Percentiles rank a stretch among this genome's conserved stretches.
Evolutionary conservation across 768 basidiomycete species (phyloP).

Genomic region (Leucocoprinus birnbaumii): DNA sequence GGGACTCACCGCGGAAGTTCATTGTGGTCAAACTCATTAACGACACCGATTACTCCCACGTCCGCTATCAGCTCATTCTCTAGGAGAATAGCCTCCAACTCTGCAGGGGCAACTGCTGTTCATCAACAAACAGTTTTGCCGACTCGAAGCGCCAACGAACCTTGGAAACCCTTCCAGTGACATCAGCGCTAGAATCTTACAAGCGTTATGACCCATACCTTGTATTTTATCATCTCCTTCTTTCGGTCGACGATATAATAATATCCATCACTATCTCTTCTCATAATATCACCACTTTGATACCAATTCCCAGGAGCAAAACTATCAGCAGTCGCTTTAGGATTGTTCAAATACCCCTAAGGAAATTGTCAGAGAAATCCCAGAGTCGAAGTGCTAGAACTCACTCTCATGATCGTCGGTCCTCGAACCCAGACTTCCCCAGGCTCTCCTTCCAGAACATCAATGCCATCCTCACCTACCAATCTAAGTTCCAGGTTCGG

Average conservation of each 20-base stretch:
- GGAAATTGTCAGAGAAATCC: not conserved
- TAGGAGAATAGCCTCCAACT: conserved; percentile 60
- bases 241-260: conserved; percentile 57
- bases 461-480: conserved; percentile 38
- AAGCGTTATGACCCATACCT: conserved; percentile 24
- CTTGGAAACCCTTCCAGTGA: conserved; percentile 20
- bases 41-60: conserved; percentile 63
- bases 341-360: conserved; percentile 63
- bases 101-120: conserved; percentile 58
- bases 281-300: conserved; percentile 67
- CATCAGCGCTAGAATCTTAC: not conserved
- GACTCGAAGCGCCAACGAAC: conserved; percentile 5
- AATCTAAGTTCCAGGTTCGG: conserved; percentile 62
- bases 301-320: conserved; percentile 66
- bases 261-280: conserved; percentile 57
- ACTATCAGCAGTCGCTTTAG: conserved; percentile 49
- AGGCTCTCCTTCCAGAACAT: conserved; percentile 36
- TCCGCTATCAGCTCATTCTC: conserved; percentile 61
- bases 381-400: not conserved
- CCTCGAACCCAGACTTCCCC: conserved; percentile 74
- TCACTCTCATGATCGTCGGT: conserved; percentile 61
- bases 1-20: conserved; percentile 59
- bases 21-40: conserved; percentile 47
- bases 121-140: not conserved
- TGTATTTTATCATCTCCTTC: conserved; percentile 62